Conservation (phyloP, 441 rosid genomes). For the Geranium incanum region DNA sequence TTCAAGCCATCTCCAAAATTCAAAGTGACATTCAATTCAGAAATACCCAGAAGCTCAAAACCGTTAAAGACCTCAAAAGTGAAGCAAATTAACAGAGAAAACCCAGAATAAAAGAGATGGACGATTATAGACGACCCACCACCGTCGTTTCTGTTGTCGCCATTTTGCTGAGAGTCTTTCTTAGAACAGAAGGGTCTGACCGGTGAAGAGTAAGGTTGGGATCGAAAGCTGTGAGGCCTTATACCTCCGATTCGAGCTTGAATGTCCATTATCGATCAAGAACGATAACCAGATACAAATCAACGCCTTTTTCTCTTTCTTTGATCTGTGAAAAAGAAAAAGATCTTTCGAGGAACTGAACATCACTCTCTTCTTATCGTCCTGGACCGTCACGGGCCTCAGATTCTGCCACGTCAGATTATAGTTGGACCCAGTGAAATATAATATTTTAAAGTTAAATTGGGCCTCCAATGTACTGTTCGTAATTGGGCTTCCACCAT, state of each 20-base stretch:
- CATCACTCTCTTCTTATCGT: constrained; percentile 20
- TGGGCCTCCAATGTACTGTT: too few species aligned
- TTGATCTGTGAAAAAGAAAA: not conserved
- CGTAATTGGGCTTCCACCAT: too few species aligned
- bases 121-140: constrained; percentile 20
- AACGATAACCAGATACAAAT: not conserved
- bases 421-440: not conserved
- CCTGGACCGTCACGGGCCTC: constrained; percentile 8
- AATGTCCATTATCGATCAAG: constrained; percentile 40
- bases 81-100: too few species aligned
- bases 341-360: not conserved
- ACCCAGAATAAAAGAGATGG: not conserved
- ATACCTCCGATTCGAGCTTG: constrained; percentile 29
- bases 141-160: constrained; percentile 26
- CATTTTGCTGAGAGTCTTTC: constrained; percentile 31
- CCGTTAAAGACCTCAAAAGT: not conserved
- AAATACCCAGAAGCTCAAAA: not conserved
- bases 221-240: constrained; percentile 22
- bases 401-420: constrained; percentile 18
- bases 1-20: too few species aligned
- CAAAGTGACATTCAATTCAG: not conserved
- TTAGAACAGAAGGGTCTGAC: constrained; percentile 39
- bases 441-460: too few species aligned
- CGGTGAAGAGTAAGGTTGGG: constrained; percentile 14
- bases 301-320: not conserved